Base-by-base conservation (phyloP, 805 yeast species). In the Pichia membranifaciens region DNA sequence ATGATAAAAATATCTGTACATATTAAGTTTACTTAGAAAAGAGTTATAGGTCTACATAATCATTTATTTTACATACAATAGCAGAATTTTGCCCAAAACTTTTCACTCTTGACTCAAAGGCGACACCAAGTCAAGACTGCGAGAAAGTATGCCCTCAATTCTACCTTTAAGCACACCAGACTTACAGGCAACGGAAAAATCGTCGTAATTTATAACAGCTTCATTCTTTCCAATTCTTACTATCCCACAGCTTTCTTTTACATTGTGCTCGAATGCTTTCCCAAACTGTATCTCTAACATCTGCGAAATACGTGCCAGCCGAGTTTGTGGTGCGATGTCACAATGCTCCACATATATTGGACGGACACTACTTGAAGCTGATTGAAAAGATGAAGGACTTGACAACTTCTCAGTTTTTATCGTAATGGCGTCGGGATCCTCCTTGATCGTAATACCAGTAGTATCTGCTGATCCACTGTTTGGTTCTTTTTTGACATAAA, bases 211-310 rank as follows among this genome's bases (percentile, higher is more conserved):
- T 16, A 93, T 77, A 8, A 65, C 67, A 1, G 97, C 98, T 40
- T 71, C 81, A 51, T 75, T 78, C 49, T 81, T 82, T 35, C 96
- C 98, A 44, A 91, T 81, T 29, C 73, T 75, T 13, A 93, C 76
- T 1, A 64, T 59, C 0, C 87, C 86, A n/a, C 77, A 77, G 21
- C 56, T 58, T 12, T 69, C 58, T 45, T 69, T 67, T 48, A 70
- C 65, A 21, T 68, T 61, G 7, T 68, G 68, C 0, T 67, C 58
- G 50, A 86, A 78, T 1, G 89, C 66, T 21, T 84, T 87, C 15
- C 98, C 99, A 68, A 93, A 93, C 58, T 93, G 99, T 0, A 93
- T 89, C 41, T 72, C 70, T 43, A 93, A 69, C 38, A 93, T 69
- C 12, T 79, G 71, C 2, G 78, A 62, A 10, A 93, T 76, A 48